Conservation (phyloP, 257 asterid genomes). For the Solanum commersonii region DNA sequence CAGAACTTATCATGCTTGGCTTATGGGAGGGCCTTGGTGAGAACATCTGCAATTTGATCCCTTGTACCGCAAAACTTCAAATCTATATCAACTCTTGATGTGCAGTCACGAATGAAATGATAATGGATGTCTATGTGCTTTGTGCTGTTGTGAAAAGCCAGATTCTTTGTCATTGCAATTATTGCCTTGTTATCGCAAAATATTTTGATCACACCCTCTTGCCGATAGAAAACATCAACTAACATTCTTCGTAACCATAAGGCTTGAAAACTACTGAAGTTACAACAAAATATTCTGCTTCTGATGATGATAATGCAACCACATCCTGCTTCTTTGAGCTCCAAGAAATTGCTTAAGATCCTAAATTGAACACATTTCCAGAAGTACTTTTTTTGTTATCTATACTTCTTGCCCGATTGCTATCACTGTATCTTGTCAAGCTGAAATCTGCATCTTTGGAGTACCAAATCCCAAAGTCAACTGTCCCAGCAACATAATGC, state of each 20-base stretch:
- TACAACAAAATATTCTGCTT: neutral
- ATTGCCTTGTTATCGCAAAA: neutral
- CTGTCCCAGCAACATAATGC: neutral
- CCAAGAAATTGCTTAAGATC: neutral
- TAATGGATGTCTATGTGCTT: neutral
- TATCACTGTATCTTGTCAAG: neutral
- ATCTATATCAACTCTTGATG: too few relatives aligned
- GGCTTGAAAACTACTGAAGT: neutral
- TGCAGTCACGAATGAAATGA: neutral
- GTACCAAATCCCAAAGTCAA: neutral
- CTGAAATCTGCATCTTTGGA: neutral
- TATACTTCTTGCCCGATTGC: neutral
- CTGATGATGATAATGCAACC: neutral
- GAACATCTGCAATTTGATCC: too few relatives aligned
- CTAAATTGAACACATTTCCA: neutral
- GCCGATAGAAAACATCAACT: neutral
- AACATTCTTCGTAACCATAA: neutral
- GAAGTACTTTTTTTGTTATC: neutral
- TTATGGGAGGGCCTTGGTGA: too few relatives aligned
- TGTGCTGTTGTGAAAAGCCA: neutral
- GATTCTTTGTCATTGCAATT: neutral
- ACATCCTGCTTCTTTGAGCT: neutral
- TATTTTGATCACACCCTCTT: neutral
- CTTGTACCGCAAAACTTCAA: too few relatives aligned
- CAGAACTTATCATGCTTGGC: too few relatives aligned